Evolutionary conservation across 257 asterid genomes (phyloP), one percentile per base, ranked within the genome.

Genomic region (Salvia hispanica): DNA sequence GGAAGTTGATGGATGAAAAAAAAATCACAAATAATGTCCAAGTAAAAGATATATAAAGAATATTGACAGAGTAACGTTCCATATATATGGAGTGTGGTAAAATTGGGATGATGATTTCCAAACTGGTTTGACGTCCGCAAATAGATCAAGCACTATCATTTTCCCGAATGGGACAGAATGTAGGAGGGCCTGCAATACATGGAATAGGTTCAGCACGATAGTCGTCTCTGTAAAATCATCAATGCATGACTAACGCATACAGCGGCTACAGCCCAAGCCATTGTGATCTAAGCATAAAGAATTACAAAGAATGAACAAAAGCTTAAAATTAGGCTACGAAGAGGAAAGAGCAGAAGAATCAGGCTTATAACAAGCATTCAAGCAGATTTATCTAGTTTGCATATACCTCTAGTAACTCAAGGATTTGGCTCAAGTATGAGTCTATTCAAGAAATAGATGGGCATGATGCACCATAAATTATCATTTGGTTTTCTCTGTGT

Each of bases 131-230:
- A 82, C 97, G 71, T 93, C 99, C 65, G 99, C 97, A 80, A 93
- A 93, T 68, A 93, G 90, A 87, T 93, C 99, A 46, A 93, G 96
- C 75, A 93, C 99, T 71, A 93, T 86, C 99, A 93, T 93, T 88
- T 88, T 90, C 82, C 99, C 99, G 68, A 76, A 82, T 62, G 97
- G 99, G 80, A 93, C 99, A 63, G 99, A 93, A 80, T 93, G 99
- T 58, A 93, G 77, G 81, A 93, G 96, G 70, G 99, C 99, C 99
- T 93, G 91, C 68, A 67, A 76, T 53, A 73, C 55, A 77, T 54
- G 58, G 69, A 72, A 52, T 50, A 58, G 31, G 54, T 64, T 58
- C 67, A 45, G 45, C 60, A 55, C 6, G 31, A 60, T 48, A 56
- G 3, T 46, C 55, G 46, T 37, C 48, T 64, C 45, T 69, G 50